These are phyloP conservation scores for Kalaharituber pfeilii DNA, from an alignment of 2,329 filamentous ascomycete genomes.

Conservation along the genomic window DNA sequence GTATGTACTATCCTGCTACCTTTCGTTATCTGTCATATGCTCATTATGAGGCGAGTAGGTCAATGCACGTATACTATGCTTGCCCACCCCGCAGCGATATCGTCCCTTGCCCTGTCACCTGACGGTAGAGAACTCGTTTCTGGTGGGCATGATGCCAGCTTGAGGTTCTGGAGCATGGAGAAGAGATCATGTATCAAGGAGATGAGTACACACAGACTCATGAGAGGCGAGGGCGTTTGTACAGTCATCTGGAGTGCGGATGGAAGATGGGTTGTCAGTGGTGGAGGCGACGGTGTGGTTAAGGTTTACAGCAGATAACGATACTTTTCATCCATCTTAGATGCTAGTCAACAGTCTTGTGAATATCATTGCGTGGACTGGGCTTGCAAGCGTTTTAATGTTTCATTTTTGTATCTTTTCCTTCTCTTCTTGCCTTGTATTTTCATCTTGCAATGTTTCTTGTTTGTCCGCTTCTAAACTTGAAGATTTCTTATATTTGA, in stretches of 20 bases:
- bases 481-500: background rate
- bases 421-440: background rate
- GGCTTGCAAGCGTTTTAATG: background rate
- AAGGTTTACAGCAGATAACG: constrained; percentile 52
- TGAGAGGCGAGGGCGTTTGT: constrained; percentile 92
- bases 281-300: constrained; percentile 84
- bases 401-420: background rate
- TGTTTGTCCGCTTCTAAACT: too few relatives aligned
- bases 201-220: constrained; percentile 78
- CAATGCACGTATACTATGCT: constrained; percentile 99
- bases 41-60: constrained; percentile 36
- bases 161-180: constrained; percentile 94
- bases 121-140: constrained; percentile 90
- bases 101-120: constrained; percentile 75
- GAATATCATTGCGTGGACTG: background rate
- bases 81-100: constrained; percentile 84
- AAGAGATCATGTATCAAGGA: constrained; percentile 92
- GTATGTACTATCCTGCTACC: constrained; percentile 40
- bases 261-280: constrained; percentile 83
- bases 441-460: too few relatives aligned
- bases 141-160: constrained; percentile 83
- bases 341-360: too few relatives aligned
- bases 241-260: constrained; percentile 91
- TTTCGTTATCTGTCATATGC: constrained; percentile 16
- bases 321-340: too few relatives aligned